These are phyloP conservation scores for Pulicaria dysenterica DNA, from an alignment of 129 eudicot genomes.

Conservation along the genomic window DNA sequence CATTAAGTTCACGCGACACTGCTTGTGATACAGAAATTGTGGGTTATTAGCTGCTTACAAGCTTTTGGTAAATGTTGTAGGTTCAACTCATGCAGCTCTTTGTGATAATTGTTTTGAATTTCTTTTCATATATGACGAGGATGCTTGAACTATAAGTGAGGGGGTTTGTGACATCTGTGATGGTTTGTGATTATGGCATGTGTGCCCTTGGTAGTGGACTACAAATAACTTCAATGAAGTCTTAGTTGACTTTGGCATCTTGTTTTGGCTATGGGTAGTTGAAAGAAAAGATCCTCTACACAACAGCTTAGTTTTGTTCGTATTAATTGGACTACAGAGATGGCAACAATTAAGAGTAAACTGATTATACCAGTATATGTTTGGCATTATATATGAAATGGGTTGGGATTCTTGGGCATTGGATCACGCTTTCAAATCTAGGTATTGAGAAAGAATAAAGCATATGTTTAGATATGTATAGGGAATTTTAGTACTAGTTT, in stretches of 20 bases:
- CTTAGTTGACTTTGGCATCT: not conserved
- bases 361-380: not conserved
- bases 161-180: constrained; percentile 8
- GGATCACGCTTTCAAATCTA: not conserved
- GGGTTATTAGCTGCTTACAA: not conserved
- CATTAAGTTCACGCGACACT: not conserved
- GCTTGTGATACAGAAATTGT: not conserved
- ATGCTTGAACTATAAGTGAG: not conserved
- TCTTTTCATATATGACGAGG: not conserved
- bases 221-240: not conserved
- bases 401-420: not conserved
- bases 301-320: not conserved
- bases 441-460: not conserved
- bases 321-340: constrained; percentile 4
- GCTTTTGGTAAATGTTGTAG: constrained; percentile 5
- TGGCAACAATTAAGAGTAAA: constrained; percentile 1
- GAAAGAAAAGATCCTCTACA: too few relatives aligned
- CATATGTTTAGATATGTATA: not conserved
- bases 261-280: not conserved
- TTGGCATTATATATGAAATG: not conserved
- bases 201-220: not conserved
- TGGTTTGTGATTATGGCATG: not conserved
- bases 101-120: not conserved
- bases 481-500: too few relatives aligned
- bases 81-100: not conserved